Conservation (phyloP, 169 alveolate species). For the Plasmodium blacklocki region DNA sequence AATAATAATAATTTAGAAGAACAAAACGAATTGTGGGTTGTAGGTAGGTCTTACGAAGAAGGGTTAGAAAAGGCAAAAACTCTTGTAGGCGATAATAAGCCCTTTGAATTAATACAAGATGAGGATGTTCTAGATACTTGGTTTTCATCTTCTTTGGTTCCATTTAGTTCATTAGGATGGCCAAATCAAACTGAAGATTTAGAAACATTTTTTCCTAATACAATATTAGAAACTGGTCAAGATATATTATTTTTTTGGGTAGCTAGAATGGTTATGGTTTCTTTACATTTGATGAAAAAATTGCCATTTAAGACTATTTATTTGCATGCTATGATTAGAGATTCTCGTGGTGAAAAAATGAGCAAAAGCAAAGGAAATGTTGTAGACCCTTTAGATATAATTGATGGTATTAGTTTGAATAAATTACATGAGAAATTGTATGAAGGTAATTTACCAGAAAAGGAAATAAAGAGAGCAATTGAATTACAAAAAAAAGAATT, state of each 20-base stretch:
- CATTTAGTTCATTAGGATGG: constrained; percentile 99
- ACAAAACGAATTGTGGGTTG: constrained; percentile 93
- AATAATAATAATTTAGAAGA: not conserved
- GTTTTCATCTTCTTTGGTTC: constrained; percentile 99
- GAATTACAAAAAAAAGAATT: constrained; percentile 94
- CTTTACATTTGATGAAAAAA: constrained; percentile 94
- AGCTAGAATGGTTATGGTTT: constrained; percentile 99
- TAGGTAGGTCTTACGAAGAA: constrained; percentile 91
- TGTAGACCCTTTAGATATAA: constrained; percentile 98
- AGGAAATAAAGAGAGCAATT: constrained; percentile 95
- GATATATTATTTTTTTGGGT: constrained; percentile 99
- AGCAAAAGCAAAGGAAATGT: constrained; percentile 98
- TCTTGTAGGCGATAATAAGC: constrained; percentile 84
- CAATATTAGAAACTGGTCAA: constrained; percentile 98
- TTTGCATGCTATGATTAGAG: constrained; percentile 99
- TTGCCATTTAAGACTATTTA: constrained; percentile 98
- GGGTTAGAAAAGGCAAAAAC: constrained; percentile 91
- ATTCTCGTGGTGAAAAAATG: constrained; percentile 98
- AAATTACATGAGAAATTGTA: constrained; percentile 90
- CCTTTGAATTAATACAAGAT: constrained; percentile 94
- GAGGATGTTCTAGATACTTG: constrained; percentile 99
- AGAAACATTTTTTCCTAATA: constrained; percentile 96
- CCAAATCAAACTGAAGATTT: constrained; percentile 95
- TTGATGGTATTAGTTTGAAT: constrained; percentile 95
- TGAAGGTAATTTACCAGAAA: constrained; percentile 93